Base-by-base conservation (phyloP, 345 rosid genomes). In the Arabidopsis arenosa region DNA sequence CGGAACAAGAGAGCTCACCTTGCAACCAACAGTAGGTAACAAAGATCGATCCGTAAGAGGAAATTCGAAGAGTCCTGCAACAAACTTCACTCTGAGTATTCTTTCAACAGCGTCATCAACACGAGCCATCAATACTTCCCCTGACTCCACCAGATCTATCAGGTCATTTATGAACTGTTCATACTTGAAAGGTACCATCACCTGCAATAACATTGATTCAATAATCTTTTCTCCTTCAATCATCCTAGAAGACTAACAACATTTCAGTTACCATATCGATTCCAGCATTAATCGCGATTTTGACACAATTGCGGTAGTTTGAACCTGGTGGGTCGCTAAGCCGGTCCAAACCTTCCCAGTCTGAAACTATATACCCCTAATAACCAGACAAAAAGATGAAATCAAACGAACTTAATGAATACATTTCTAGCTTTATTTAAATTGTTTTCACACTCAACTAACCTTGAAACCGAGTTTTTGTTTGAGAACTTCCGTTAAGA, bases 311-410 rank as follows among this genome's bases (percentile, higher is more conserved):
- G 23, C 62, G 23, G 21, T 57, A 57, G 40, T 57, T 57, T 57
- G 62, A 57, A 33, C 62, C 23, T 33, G 62, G 62, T 57, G 62
- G 62, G 6, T 33, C 62, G 12, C 62, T 57, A 33, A 57, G 64
- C 89, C 97, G 88, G 52, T 57, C 23, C 40, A 57, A n/a, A 57
- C 62, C 62, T 57, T 57, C 62, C 62, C 62, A 57, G 4, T 57
- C 62, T 33, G 41, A 57, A 28, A 57, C 41, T 57, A 57, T 1
- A 57, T 32, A 57, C 7, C 62, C 62, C 62, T 57, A 0, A n/a
- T n/a, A n/a, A 57, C 41, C 12, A 55, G 3, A 21, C 3, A 13
- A 13, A 14, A 55, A 30, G 0, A 26, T 54, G 36, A 55, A 1
- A 55, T 3, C 18, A 8, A 33, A 57, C 0, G 2, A 33, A 33